These are phyloP conservation scores for Rhynchosporium graminicola DNA, from an alignment of 2,329 filamentous ascomycete species.

Conservation along the genomic window DNA sequence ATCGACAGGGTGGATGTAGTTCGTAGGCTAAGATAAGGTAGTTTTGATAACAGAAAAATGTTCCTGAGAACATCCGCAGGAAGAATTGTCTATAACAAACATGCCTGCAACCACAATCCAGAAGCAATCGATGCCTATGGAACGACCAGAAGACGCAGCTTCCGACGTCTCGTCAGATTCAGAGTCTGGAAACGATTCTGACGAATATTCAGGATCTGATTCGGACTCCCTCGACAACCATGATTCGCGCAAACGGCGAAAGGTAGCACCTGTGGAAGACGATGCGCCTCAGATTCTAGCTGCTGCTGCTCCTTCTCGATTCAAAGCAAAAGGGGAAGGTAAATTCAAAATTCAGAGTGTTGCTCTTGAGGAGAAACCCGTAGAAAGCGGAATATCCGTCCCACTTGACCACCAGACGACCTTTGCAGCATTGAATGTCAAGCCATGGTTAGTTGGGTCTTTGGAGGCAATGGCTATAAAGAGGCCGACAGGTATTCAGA, in stretches of 20 bases:
- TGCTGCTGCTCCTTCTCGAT: slow-evolving; percentile 37
- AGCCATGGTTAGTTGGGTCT: slow-evolving; percentile 86
- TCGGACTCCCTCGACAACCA: slow-evolving; percentile 40
- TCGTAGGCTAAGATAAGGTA: neutral
- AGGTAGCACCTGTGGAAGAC: slow-evolving; percentile 29
- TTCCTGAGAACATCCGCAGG: neutral
- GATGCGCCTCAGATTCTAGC: slow-evolving; percentile 26
- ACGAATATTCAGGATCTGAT: slow-evolving; percentile 28
- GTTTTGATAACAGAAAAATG: slow-evolving; percentile 7
- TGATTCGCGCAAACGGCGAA: slow-evolving; percentile 39
- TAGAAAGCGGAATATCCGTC: slow-evolving; percentile 45
- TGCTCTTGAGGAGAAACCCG: slow-evolving; percentile 9
- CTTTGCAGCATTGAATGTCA: slow-evolving; percentile 72
- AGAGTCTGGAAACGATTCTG: slow-evolving; percentile 13
- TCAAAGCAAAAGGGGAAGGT: slow-evolving; percentile 26
- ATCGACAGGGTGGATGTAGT: neutral
- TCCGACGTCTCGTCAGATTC: slow-evolving; percentile 23
- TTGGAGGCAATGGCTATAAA: slow-evolving; percentile 78
- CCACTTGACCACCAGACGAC: slow-evolving; percentile 59
- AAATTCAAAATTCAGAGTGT: slow-evolving; percentile 3
- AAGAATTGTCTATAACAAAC: neutral
- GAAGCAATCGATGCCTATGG: slow-evolving; percentile 19
- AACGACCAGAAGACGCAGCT: slow-evolving; percentile 15
- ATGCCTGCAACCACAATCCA: slow-evolving; percentile 24
- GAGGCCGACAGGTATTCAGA: slow-evolving; percentile 89